Conservation (phyloP, 176 grass and related monocot species). For the Chloris gayana region DNA sequence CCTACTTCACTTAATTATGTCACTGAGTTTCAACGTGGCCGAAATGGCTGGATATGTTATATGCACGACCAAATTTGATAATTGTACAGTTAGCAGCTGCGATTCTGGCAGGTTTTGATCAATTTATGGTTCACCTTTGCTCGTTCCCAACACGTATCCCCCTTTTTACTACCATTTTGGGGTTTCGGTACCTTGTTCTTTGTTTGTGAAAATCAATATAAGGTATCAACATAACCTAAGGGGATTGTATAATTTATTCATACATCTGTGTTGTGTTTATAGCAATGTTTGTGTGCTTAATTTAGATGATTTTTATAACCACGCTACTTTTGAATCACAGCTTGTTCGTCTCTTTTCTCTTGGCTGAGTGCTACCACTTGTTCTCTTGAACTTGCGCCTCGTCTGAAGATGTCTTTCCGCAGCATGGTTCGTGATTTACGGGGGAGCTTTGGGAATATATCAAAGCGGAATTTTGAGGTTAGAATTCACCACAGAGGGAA, state of each 20-base stretch:
- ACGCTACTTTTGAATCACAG: conserved; percentile 10
- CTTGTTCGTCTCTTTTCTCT: neutral
- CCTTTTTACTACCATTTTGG: neutral
- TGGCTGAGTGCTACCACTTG: neutral
- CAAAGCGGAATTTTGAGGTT: conserved; percentile 65
- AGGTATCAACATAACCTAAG: neutral
- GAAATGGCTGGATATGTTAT: neutral
- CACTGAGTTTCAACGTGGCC: neutral
- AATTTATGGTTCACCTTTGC: neutral
- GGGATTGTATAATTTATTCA: too few species aligned
- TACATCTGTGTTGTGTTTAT: neutral
- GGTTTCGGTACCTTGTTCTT: neutral
- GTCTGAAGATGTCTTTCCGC: conserved; percentile 61
- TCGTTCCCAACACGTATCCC: neutral
- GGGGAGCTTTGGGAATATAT: conserved; percentile 72
- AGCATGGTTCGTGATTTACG: conserved; percentile 71
- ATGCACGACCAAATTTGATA: neutral
- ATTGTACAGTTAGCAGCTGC: too few species aligned
- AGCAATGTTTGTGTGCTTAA: neutral
- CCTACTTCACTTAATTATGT: neutral
- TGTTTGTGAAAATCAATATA: neutral
- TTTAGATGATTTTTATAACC: conserved; percentile 15
- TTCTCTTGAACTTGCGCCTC: conserved; percentile 21
- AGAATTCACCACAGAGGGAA: conserved; percentile 60
- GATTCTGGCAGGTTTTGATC: neutral